Conservation (phyloP, 495 filamentous ascomycete genomes). For the Penicillium macrosclerotiorum region DNA sequence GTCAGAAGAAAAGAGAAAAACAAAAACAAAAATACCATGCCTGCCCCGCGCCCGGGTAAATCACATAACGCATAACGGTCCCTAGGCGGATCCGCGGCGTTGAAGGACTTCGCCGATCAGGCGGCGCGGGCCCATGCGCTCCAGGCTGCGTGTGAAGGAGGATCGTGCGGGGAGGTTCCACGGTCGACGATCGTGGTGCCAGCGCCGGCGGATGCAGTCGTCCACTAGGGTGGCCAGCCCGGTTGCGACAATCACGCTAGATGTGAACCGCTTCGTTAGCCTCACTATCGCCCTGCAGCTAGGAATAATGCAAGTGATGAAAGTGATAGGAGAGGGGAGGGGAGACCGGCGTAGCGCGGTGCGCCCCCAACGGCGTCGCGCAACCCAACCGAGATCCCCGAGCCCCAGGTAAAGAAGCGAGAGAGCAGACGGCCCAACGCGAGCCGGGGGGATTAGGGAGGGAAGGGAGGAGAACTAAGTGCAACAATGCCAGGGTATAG, state of each 20-base stretch:
- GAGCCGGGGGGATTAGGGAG: too few relatives aligned
- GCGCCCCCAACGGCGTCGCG: too few relatives aligned
- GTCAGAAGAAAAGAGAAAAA: too few relatives aligned
- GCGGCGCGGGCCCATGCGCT: constrained; percentile 65
- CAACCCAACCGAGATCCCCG: too few relatives aligned
- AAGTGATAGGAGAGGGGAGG: neutral
- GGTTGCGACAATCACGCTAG: constrained; percentile 82
- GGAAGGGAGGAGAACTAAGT: neutral
- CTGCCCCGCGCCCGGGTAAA: neutral
- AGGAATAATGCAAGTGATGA: neutral
- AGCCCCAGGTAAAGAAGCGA: too few relatives aligned
- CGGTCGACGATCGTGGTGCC: constrained; percentile 63
- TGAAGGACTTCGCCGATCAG: constrained; percentile 80
- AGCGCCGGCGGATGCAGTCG: constrained; percentile 82
- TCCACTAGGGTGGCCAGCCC: constrained; percentile 89
- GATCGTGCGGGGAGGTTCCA: constrained; percentile 54
- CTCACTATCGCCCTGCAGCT: neutral
- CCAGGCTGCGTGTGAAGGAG: constrained; percentile 58
- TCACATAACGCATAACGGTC: neutral
- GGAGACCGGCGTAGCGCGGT: neutral
- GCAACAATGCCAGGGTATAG: constrained; percentile 1
- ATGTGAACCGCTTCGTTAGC: constrained; percentile 25
- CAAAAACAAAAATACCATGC: too few relatives aligned
- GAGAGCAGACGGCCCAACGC: too few relatives aligned
- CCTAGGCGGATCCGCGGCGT: constrained; percentile 46